Percentiles rank a stretch among this genome's conserved stretches.
Evolutionary conservation across 148 eudicot genomes (phyloP).

Genomic region (Oxyria digyna): DNA sequence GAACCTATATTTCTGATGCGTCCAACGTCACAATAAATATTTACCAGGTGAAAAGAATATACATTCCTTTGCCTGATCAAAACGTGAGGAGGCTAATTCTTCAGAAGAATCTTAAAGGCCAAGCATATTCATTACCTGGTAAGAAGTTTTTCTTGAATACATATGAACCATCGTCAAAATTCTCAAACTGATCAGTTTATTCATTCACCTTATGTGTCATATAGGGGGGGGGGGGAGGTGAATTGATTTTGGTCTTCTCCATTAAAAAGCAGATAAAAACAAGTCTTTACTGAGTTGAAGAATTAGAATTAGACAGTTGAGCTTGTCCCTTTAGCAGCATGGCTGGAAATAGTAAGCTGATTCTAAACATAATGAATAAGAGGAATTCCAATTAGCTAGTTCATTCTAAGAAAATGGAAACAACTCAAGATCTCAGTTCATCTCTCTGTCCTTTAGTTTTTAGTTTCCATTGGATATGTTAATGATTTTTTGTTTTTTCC

Average conservation of each 20-base stretch:
- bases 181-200: background rate
- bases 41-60: slow-evolving; percentile 86
- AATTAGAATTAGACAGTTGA: too few species aligned
- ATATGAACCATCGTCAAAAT: background rate
- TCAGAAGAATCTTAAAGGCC: slow-evolving; percentile 72
- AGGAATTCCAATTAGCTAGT: background rate
- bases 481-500: background rate
- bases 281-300: background rate
- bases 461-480: background rate
- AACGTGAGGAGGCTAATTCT: slow-evolving; percentile 64
- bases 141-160: slow-evolving; percentile 14
- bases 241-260: background rate
- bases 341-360: background rate
- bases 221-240: background rate
- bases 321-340: background rate
- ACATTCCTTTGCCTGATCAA: slow-evolving; percentile 86
- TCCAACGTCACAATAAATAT: slow-evolving; percentile 1
- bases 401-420: background rate
- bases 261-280: background rate
- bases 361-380: background rate
- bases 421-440: background rate
- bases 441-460: background rate
- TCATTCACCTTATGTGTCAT: background rate
- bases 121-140: slow-evolving; percentile 87
- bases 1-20: slow-evolving; percentile 6